These are phyloP conservation scores for Cyclotella sp. DNA, from an alignment of 108 stramenopile genomes.

Conservation along the genomic window DNA sequence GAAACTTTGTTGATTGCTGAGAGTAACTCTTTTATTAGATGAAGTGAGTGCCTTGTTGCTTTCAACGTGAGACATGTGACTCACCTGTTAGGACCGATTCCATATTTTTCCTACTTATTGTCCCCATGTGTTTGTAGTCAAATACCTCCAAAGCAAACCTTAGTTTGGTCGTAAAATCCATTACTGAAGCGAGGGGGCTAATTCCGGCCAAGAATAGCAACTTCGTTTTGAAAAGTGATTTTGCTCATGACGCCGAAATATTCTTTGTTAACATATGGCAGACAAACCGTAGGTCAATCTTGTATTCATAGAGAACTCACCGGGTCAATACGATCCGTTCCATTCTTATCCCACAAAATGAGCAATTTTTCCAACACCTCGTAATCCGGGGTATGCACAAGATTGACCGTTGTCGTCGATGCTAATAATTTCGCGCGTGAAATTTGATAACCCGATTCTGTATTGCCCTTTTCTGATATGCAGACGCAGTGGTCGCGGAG, in stretches of 20 bases:
- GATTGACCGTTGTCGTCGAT: conserved; percentile 30
- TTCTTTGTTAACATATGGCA: neutral
- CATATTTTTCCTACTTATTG: conserved; percentile 30
- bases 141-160: conserved; percentile 51
- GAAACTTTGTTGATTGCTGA: conserved; percentile 60
- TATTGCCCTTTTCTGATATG: conserved; percentile 11
- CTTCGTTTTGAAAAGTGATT: neutral
- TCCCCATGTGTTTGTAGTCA: conserved; percentile 39
- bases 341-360: conserved; percentile 68
- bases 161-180: conserved; percentile 48
- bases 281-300: too few species aligned
- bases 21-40: neutral
- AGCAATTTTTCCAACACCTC: conserved; percentile 65
- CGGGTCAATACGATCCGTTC: conserved; percentile 34
- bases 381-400: conserved; percentile 26
- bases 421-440: conserved; percentile 17
- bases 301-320: conserved; percentile 20
- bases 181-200: conserved; percentile 59
- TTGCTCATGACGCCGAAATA: neutral
- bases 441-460: conserved; percentile 35
- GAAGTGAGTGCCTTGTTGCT: neutral
- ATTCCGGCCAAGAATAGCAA: conserved; percentile 61
- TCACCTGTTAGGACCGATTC: conserved; percentile 16
- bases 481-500: conserved; percentile 35
- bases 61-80: neutral